A percentile compares a stretch with the other conserved stretches of the same genome.
These are phyloP conservation scores for Phallus indusiatus DNA, from an alignment of 768 basidiomycete genomes.

Conservation along the genomic window DNA sequence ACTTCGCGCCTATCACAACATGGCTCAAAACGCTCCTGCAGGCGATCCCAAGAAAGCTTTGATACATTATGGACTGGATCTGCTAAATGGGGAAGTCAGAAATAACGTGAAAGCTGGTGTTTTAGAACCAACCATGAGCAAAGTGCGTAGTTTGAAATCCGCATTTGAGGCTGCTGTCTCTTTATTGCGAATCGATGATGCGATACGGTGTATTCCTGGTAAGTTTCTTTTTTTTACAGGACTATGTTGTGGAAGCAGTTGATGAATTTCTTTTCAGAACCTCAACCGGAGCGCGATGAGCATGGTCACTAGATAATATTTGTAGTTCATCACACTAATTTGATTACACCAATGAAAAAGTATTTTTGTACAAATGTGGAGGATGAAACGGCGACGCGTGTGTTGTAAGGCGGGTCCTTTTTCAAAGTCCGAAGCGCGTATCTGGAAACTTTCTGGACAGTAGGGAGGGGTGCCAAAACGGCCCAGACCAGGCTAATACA, in stretches of 20 bases:
- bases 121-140: conserved; percentile 93
- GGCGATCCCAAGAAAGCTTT: conserved; percentile 89
- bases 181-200: conserved; percentile 89
- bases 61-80: conserved; percentile 88
- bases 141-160: conserved; percentile 93
- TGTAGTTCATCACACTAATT: background rate
- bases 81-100: conserved; percentile 88
- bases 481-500: no score
- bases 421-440: no score
- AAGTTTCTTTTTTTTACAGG: conserved; percentile 21
- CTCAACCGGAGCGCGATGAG: conserved; percentile 59
- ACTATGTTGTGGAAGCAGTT: background rate
- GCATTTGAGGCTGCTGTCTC: conserved; percentile 96
- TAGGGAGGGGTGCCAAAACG: no score
- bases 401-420: no score
- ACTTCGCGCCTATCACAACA: conserved; percentile 92
- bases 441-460: no score
- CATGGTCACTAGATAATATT: conserved; percentile 52
- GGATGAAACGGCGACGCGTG: no score
- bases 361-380: no score
- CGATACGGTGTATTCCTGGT: conserved; percentile 88
- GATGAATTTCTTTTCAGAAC: conserved; percentile 37
- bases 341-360: background rate
- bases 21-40: conserved; percentile 83
- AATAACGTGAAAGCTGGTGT: conserved; percentile 93